Percentiles rank a stretch among this genome's conserved stretches.
phyloP scores from a whole-genome alignment of 176 grass and related monocot genomes.

The Avena sativa region DNA sequence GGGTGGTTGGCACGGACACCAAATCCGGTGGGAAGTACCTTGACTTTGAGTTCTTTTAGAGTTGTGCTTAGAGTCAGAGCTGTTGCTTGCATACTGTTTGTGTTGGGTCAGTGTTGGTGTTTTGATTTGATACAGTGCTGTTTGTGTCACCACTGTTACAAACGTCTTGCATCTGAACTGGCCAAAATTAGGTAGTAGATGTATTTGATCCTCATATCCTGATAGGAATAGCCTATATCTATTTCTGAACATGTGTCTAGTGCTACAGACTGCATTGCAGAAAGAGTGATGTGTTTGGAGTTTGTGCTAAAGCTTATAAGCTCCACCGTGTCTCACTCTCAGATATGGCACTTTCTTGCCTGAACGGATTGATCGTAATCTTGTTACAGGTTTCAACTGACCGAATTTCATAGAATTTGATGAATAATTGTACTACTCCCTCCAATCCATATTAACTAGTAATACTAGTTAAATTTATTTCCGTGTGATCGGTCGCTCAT shows the following conservation, averaged over 20 bases:
- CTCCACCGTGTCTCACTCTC: neutral
- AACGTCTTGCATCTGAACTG: conserved; percentile 38
- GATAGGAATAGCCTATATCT: conserved; percentile 9
- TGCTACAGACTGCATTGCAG: conserved; percentile 4
- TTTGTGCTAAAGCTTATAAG: neutral
- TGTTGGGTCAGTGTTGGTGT: conserved; percentile 49
- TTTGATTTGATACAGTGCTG: conserved; percentile 40
- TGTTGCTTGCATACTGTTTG: conserved; percentile 42
- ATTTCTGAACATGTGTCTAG: neutral
- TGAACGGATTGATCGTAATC: conserved; percentile 25
- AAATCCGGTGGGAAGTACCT: conserved; percentile 81
- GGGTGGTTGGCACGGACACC: conserved; percentile 59
- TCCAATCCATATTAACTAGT: no score
- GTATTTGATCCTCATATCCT: neutral
- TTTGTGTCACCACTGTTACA: conserved; percentile 25
- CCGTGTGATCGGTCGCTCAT: neutral
- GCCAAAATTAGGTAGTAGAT: conserved; percentile 38
- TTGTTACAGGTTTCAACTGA: neutral
- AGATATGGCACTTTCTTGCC: conserved; percentile 47
- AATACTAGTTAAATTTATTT: neutral
- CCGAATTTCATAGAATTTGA: neutral
- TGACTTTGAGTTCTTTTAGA: conserved; percentile 99
- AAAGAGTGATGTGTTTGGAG: neutral
- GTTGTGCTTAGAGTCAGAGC: neutral
- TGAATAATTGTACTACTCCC: neutral